Percentiles rank a stretch among this genome's conserved stretches.
Conservation (phyloP, 2,329 filamentous ascomycete genomes). For the Cephalotrichum gorgonifer region DNA sequence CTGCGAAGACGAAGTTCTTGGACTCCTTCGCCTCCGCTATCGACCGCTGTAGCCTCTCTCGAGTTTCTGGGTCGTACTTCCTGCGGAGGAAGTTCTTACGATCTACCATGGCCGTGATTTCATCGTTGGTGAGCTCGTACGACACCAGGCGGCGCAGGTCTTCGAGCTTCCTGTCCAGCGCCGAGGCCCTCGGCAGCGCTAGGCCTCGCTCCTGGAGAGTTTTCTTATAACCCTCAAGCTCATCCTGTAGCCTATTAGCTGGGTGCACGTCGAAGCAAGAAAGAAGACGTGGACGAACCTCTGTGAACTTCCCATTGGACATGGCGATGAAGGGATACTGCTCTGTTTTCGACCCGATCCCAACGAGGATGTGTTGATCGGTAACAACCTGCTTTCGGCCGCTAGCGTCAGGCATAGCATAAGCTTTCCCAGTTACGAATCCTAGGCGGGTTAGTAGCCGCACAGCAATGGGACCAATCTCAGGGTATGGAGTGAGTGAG, state of each 20-base stretch:
- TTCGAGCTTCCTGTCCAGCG: slow-evolving; percentile 60
- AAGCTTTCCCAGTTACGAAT: slow-evolving; percentile 70
- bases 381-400: slow-evolving; percentile 59
- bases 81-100: slow-evolving; percentile 58
- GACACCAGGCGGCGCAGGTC: slow-evolving; percentile 73
- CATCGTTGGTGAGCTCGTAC: slow-evolving; percentile 71
- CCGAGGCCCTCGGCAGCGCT: slow-evolving; percentile 61
- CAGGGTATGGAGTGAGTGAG: not conserved
- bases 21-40: slow-evolving; percentile 55
- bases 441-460: slow-evolving; percentile 32
- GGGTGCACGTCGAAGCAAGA: not conserved
- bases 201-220: slow-evolving; percentile 63
- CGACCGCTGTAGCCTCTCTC: slow-evolving; percentile 53
- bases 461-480: not conserved
- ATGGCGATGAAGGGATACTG: slow-evolving; percentile 86
- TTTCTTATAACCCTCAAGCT: slow-evolving; percentile 73
- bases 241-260: slow-evolving; percentile 36
- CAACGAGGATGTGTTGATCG: slow-evolving; percentile 72
- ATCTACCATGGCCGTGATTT: slow-evolving; percentile 69
- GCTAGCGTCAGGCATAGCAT: slow-evolving; percentile 70
- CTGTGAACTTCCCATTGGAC: slow-evolving; percentile 77
- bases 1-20: slow-evolving; percentile 49
- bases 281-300: slow-evolving; percentile 40
- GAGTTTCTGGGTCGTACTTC: slow-evolving; percentile 56
- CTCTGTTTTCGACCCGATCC: slow-evolving; percentile 73